These are phyloP conservation scores for Cladosporium sp. DNA, from an alignment of 2,329 filamentous ascomycete species.

Conservation along the genomic window DNA sequence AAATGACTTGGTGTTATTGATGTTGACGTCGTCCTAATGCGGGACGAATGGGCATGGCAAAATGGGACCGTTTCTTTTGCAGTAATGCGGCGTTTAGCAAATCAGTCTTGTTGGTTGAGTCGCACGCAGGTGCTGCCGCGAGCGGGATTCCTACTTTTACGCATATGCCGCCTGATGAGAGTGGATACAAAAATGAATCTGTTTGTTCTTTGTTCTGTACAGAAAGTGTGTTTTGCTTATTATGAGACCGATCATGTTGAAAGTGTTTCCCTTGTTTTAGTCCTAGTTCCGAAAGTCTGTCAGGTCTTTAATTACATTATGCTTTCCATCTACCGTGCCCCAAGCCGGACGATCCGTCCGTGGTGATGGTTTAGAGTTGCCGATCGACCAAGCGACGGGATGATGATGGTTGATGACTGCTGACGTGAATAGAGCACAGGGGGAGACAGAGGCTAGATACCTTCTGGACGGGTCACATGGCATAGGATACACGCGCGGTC, in stretches of 20 bases:
- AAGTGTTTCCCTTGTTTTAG: not conserved
- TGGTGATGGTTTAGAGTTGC: not conserved
- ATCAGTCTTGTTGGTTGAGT: not conserved
- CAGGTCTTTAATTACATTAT: not conserved
- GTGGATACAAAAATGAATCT: slow-evolving; percentile 7
- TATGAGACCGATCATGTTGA: too few relatives aligned
- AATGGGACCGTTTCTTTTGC: not conserved
- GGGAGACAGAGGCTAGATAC: not conserved
- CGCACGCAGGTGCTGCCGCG: slow-evolving; percentile 6
- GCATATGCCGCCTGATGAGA: not conserved
- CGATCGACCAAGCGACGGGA: not conserved
- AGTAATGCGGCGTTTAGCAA: slow-evolving; percentile 12
- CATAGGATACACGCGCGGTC: not conserved
- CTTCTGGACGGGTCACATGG: not conserved
- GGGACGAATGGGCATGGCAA: slow-evolving; percentile 2
- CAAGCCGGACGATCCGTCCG: not conserved
- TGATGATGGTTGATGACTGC: not conserved
- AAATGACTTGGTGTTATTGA: not conserved
- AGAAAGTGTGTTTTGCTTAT: not conserved
- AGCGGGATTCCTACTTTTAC: not conserved
- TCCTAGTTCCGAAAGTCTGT: not conserved
- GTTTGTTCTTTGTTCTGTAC: not conserved
- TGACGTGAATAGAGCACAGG: too few relatives aligned
- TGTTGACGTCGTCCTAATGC: not conserved
- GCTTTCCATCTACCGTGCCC: not conserved